A percentile compares a stretch with the other conserved stretches of the same genome.
Conservation (phyloP, 768 basidiomycete genomes). For the Butyriboletus loyo region DNA sequence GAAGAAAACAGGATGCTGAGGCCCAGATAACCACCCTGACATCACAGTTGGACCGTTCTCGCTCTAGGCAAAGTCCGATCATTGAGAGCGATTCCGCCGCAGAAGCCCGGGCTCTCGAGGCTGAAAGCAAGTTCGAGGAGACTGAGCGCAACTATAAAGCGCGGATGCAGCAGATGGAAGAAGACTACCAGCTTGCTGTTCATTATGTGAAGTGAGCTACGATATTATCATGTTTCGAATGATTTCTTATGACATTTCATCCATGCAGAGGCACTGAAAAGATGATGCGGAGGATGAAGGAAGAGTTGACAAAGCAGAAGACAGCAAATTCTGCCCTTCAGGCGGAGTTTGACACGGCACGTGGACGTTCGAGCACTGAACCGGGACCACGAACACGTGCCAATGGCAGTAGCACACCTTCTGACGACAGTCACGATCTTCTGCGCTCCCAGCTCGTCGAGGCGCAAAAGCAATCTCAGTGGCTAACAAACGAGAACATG, state of each 20-base stretch:
- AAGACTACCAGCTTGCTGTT: slow-evolving; percentile 94
- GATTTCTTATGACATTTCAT: slow-evolving; percentile 15
- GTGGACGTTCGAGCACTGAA: slow-evolving; percentile 56
- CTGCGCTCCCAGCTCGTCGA: slow-evolving; percentile 73
- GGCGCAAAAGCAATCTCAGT: slow-evolving; percentile 71
- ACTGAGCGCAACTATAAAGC: slow-evolving; percentile 75
- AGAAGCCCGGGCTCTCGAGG: slow-evolving; percentile 55
- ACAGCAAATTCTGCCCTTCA: slow-evolving; percentile 75
- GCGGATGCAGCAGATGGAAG: slow-evolving; percentile 85
- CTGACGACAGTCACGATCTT: slow-evolving; percentile 65
- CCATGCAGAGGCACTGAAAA: slow-evolving; percentile 85
- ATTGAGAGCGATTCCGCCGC: slow-evolving; percentile 35
- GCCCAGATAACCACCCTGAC: slow-evolving; percentile 62
- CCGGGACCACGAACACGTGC: slow-evolving; percentile 48
- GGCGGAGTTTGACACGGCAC: slow-evolving; percentile 71
- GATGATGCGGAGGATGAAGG: slow-evolving; percentile 95
- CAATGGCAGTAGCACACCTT: slow-evolving; percentile 80
- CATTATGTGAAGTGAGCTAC: slow-evolving; percentile 89
- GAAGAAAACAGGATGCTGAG: slow-evolving; percentile 73
- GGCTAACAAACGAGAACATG: slow-evolving; percentile 69
- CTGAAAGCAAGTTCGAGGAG: slow-evolving; percentile 78
- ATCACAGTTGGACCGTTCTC: slow-evolving; percentile 62
- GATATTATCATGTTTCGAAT: slow-evolving; percentile 17
- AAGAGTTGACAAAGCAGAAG: slow-evolving; percentile 92
- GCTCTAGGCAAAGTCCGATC: slow-evolving; percentile 54